Evolutionary conservation across 108 stramenopile species (phyloP), one percentile per base, ranked within the genome.

Genomic region (Epithemia pelagica): DNA sequence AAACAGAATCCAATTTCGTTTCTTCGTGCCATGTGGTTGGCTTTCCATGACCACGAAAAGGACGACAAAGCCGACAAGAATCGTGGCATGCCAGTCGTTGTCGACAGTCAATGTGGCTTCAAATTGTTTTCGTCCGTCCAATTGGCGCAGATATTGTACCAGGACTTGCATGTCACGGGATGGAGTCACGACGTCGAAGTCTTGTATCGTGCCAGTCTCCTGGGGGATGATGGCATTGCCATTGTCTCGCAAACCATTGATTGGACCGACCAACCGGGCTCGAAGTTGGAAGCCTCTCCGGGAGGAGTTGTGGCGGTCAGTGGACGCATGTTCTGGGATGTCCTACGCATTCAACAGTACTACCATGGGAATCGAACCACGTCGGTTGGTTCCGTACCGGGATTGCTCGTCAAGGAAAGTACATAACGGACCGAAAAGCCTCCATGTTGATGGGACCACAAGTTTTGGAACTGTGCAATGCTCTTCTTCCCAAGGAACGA

Each of bases 181-280:
- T 92, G 91, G 91, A 74, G 86, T 22, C 86, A 92, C 62, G 91
- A 92, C 65, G 91, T 92, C 19, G 88, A 92, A 74, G 84, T 92
- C 15, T 63, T 89, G 25, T 80, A 78, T 77, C 77, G 86, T 24
- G 86, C 88, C 0, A 66, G 54, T 25, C 27, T 72, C 19, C 57
- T 78, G 37, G 21, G 46, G 10, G 15, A 5, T 46, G 5, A 5
- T 10, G 56, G 63, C 0, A 59, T 87, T 52, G 84, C 77, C 19
- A 67, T 87, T 7, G 77, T 54, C 21, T 82, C 86, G 59, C 63
- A 69, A 15, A 24, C 15, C 57, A 74, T 92, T 23, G 54, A 74
- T 0, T 92, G 91, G 91, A 63, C 74, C 21, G 88, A 92, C 66
- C 85, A 85, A 65, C 82, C 79, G 22, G 91, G 91, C 28, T 92